Evolutionary conservation across 208 protist genomes (phyloP), one percentile per base, ranked within the genome.

Genomic region (Acanthamoeba quina): DNA sequence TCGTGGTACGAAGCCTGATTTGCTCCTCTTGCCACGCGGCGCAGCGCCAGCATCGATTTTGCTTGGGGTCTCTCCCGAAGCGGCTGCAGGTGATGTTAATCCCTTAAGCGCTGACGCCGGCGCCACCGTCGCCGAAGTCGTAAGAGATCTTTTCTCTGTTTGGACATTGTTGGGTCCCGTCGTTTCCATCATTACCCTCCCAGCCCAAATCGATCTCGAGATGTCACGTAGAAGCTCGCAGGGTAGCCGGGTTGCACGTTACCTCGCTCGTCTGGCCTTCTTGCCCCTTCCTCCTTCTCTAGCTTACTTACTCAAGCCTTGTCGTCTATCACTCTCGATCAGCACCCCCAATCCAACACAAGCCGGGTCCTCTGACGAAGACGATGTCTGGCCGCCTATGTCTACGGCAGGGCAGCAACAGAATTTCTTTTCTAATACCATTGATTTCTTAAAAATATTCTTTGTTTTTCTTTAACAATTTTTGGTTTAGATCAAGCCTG

Each of bases 1-100:
- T 54, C 72, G 72, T 41, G 72, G 72, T 54, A 82, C 72, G 72
- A 82, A 82, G 13, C 72, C 72, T 29, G 72, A 82, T 82, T 82
- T 82, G 41, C 72, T 82, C 41, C 41, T 49, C 72, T 82, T 82
- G 41, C 41, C n/a, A 17, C 72, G 72, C 26, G 44, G 34, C 41
- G 44, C 54, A 29, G 72, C 41, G 24, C 72, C 72, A 6, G 31
- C 44, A 31, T 82, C 72, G 31, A 34, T 5, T 24, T 47, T 47
- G 34, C 21, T 47, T 4, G 68, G 0, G 17, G 17, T 26, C 68
- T 78, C 68, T 0, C 26, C 31, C 68, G 34, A 13, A 15, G 64
- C 64, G 10, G 64, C 64, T 11, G 10, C 31, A 15, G 64, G 64
- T 31, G 64, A 72, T 4, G 64, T 72, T 17, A 72, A 72, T 13